Base-by-base conservation (phyloP, 139 green algal species). In the Chlamydomonas asymmetrica region DNA sequence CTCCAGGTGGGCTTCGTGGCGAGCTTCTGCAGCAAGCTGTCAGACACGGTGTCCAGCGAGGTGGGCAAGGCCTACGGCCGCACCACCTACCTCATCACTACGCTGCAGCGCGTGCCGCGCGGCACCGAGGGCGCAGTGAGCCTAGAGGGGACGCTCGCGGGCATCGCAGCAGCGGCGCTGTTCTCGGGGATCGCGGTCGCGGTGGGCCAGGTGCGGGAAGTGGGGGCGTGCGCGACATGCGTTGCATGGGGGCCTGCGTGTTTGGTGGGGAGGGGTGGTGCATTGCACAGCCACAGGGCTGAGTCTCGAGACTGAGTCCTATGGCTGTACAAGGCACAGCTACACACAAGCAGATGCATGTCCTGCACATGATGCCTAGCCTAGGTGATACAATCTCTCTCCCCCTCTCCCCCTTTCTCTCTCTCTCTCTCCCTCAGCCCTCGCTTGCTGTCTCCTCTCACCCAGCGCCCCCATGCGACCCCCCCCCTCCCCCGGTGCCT, bases 121-220 rank as follows among this genome's bases (percentile, higher is more conserved):
- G 96, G 96, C 25, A 99, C 96, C 2, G 96, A 99, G 73, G 96
- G 96, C 0, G 96, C 96, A 4, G 91, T 99, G 0, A 97, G 91
- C 72, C 27, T 92, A n/a, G 96, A 99, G 80, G 96, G 96, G 1
- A 98, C 96, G 0, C 35, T 82, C 0, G 95, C 94, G 4, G 96
- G 96, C 4, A 8, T 92, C 10, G 82, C 35, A 0, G 93, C 93
- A 20, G 90, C 90, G 4, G 49, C 87, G 0, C 38, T 82, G 0
- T 93, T 96, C 76, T 67, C 90, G 0, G 73, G 9, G 2, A 10
- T 92, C 0, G 87, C 89, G 8, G 10, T 91, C 9, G 70, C 34
- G 2, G 32, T 89, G 1, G 77, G 84, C 1, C 91, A 93, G 83
- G 89, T 93, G 52, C 16, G 76, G n/a, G 27, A n/a, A n/a, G n/a